Evolutionary conservation across 371 early-diverging fungal species (phyloP), one percentile per base, ranked within the genome.

Genomic region (Mucor plumbeus): DNA sequence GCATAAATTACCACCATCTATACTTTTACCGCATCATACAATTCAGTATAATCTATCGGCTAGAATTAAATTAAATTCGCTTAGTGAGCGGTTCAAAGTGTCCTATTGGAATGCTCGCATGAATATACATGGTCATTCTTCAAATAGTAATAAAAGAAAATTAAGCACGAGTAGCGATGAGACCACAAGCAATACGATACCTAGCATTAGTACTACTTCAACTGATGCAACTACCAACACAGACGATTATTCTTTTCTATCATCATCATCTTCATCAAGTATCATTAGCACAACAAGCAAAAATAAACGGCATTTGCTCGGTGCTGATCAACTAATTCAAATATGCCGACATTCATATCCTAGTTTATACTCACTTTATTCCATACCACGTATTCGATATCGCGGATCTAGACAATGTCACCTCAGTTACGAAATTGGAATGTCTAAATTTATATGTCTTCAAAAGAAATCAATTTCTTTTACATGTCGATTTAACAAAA

Each of bases 261-360:
- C n/a, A 38, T 55, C 40, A 48, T 53, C 54, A 26, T 26, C 31
- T 7, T 35, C 3, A 17, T 11, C 1, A 33, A 43, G 3, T 26
- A 26, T 26, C 26, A 26, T 26, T 26, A 26, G 3, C 3, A 26
- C 26, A 26, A 26, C 26, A 26, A 26, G 3, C 26, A 26, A 26
- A 36, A 38, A 38, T 26, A 55, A 57, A 21, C 61, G 62, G 57
- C 56, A 67, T 14, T 36, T 67, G 41, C 61, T 67, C 26, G 57
- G 70, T 21, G 64, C 50, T 7, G 43, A 36, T 38, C 40, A 44
- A n/a, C 31, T 58, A 1, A 72, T 76, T 39, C 59, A 67, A 39
- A 67, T 79, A n/a, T 62, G 48, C 9, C 70, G 65, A 26, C 75
- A 79, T 40, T 35, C 63, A 8, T 71, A 71, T 67, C 70, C 77